phyloP scores from a whole-genome alignment of 1,139 yeast species.

The Hyphopichia wangnamkhiaoensis region DNA sequence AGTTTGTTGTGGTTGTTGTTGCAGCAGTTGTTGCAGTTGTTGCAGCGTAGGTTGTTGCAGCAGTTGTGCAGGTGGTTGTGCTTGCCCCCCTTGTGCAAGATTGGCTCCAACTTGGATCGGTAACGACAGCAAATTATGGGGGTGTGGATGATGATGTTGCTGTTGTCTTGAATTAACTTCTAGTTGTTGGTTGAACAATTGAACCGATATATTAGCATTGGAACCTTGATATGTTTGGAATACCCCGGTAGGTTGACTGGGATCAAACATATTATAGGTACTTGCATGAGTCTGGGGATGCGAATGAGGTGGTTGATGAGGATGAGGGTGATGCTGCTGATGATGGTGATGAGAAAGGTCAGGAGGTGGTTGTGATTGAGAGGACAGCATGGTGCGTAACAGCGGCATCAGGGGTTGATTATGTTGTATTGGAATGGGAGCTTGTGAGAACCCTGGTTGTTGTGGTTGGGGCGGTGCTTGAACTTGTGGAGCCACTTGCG shows the following conservation, averaged over 20 bases:
- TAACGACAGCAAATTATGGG: slow-evolving; percentile 7
- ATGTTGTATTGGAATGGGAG: slow-evolving; percentile 5
- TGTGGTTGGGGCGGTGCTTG: not conserved
- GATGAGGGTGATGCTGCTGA: not conserved
- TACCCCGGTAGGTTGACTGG: slow-evolving; percentile 3
- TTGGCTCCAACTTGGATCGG: slow-evolving; percentile 8
- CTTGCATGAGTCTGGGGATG: not conserved
- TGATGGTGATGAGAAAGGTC: not conserved
- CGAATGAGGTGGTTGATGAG: not conserved
- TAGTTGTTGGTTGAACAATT: slow-evolving; percentile 3
- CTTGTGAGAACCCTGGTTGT: slow-evolving; percentile 2
- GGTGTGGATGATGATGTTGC: slow-evolving; percentile 8
- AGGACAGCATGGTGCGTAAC: too few species aligned
- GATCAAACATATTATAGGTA: slow-evolving; percentile 1
- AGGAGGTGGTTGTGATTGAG: not conserved
- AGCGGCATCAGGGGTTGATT: slow-evolving; percentile 5
- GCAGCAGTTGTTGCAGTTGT: slow-evolving; percentile 7
- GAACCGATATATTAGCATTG: not conserved
- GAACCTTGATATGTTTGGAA: slow-evolving; percentile 1
- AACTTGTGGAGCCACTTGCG: not conserved
- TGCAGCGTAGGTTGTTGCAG: slow-evolving; percentile 9
- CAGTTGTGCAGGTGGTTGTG: too few species aligned
- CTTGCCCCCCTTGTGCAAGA: too few species aligned
- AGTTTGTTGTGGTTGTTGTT: slow-evolving; percentile 6
- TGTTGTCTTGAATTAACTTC: slow-evolving; percentile 4